Evolutionary conservation across 2,329 filamentous ascomycete species (phyloP).

Genomic region (Trichophyton mentagrophytes): DNA sequence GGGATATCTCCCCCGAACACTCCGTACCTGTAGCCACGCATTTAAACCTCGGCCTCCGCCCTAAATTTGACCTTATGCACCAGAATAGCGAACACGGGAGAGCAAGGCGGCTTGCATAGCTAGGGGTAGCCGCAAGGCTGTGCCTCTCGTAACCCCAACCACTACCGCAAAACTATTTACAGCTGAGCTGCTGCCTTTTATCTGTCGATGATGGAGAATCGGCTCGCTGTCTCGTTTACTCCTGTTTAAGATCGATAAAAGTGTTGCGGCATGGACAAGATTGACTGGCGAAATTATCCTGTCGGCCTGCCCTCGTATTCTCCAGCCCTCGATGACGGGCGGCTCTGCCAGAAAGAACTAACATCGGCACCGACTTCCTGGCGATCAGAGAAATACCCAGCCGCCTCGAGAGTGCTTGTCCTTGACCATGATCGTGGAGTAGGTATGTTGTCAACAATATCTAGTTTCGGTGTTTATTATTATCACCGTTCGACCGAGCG

Average conservation of each 20-base stretch:
- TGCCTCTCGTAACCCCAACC: neutral
- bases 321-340: conserved; percentile 9
- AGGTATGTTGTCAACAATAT: conserved; percentile 5
- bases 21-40: neutral
- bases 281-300: conserved; percentile 9
- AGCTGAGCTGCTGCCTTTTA: neutral
- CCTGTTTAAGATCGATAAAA: neutral
- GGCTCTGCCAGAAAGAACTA: conserved; percentile 9
- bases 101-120: neutral
- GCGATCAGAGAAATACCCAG: conserved; percentile 9
- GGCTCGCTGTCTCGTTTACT: neutral
- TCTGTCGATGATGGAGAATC: neutral
- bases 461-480: neutral
- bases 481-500: neutral
- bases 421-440: conserved; percentile 8
- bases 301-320: conserved; percentile 9
- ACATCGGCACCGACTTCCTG: conserved; percentile 7
- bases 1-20: neutral
- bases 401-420: conserved; percentile 5
- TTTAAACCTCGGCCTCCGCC: neutral
- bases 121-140: neutral
- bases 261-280: conserved; percentile 1
- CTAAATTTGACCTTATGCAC: neutral
- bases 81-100: neutral
- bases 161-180: conserved; percentile 4